phyloP scores from a whole-genome alignment of 331 rosid genomes.

The Acacia concinna region DNA sequence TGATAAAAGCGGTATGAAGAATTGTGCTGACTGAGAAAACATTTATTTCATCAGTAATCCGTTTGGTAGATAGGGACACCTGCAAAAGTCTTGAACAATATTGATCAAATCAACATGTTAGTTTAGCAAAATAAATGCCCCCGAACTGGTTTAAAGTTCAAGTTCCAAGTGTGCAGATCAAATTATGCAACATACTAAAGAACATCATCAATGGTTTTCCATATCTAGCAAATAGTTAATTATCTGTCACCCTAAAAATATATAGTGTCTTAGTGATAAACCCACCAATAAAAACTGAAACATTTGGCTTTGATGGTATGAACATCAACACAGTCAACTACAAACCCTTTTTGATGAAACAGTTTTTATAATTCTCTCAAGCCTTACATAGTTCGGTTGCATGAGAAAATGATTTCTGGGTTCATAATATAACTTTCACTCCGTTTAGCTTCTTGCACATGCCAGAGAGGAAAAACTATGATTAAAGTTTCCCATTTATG shows the following conservation, averaged over 20 bases:
- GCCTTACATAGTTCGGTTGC: not conserved
- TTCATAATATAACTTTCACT: not conserved
- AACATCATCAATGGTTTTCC: not conserved
- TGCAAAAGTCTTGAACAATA: constrained; percentile 8
- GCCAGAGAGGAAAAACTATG: not conserved
- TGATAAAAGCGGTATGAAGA: too few relatives aligned
- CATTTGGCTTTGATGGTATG: not conserved
- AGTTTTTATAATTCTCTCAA: not conserved
- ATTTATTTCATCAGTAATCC: constrained; percentile 10
- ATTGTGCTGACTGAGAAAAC: not conserved
- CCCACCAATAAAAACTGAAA: not conserved
- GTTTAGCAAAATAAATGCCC: not conserved
- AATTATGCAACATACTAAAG: constrained; percentile 5
- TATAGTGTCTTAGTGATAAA: not conserved
- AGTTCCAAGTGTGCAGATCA: constrained; percentile 21
- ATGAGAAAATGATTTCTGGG: not conserved
- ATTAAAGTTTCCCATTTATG: constrained; percentile 1
- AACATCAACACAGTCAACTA: not conserved
- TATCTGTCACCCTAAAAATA: not conserved
- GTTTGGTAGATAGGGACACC: not conserved
- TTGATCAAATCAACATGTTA: not conserved
- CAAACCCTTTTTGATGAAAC: not conserved
- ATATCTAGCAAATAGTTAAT: not conserved
- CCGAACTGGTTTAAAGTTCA: constrained; percentile 15
- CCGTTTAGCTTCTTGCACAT: not conserved